phyloP scores from a whole-genome alignment of 306 rosid genomes.

The Neltuma alba region DNA sequence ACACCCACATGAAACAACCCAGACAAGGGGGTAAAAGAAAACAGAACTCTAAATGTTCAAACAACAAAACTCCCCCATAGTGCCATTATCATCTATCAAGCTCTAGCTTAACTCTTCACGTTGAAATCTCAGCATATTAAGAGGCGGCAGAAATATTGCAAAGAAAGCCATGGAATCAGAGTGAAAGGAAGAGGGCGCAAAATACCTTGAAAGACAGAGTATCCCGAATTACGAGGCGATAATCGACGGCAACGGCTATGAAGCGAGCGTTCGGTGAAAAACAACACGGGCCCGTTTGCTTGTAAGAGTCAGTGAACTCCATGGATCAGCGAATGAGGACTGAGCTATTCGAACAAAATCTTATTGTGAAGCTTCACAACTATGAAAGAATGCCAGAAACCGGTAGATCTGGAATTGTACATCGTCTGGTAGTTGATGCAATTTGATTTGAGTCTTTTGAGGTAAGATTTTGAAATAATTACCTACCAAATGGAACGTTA shows the following conservation, averaged over 20 bases:
- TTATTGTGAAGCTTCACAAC: background rate
- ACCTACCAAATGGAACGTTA: background rate
- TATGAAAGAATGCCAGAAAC: background rate
- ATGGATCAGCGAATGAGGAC: slow-evolving; percentile 35
- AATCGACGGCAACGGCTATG: slow-evolving; percentile 93
- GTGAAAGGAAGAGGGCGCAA: no score
- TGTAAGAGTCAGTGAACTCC: slow-evolving; percentile 97
- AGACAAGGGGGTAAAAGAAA: background rate
- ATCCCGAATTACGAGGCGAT: slow-evolving; percentile 96
- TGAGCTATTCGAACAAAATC: background rate
- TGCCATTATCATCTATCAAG: background rate
- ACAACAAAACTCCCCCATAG: background rate
- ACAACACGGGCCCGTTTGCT: slow-evolving; percentile 90
- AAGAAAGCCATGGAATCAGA: background rate
- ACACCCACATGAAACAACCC: background rate
- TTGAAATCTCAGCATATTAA: background rate
- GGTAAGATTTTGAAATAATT: slow-evolving; percentile 8
- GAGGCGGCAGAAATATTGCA: background rate
- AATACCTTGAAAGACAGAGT: slow-evolving; percentile 82
- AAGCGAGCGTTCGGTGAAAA: slow-evolving; percentile 94
- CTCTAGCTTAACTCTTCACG: background rate
- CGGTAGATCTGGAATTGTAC: background rate
- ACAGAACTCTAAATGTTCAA: background rate
- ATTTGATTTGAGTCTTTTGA: background rate
- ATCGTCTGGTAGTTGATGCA: background rate